Percentiles rank a stretch among this genome's conserved stretches.
These are phyloP conservation scores for Diaporthe amygdali DNA, from an alignment of 2,329 filamentous ascomycete species.

Conservation along the genomic window DNA sequence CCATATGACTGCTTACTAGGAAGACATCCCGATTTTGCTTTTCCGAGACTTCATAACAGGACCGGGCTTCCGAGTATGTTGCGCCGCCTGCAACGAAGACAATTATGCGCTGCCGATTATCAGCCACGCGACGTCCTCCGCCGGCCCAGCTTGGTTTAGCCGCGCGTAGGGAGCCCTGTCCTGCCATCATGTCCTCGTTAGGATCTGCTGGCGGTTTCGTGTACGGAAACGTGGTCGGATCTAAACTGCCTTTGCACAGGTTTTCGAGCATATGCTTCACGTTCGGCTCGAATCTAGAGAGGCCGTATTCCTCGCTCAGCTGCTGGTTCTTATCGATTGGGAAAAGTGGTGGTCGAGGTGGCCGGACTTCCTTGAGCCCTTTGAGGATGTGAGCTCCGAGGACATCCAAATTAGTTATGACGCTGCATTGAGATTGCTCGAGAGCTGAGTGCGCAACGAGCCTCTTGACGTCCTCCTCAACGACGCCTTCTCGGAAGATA, in stretches of 20 bases:
- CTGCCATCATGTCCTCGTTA: slow-evolving; percentile 60
- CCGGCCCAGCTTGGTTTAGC: slow-evolving; percentile 94
- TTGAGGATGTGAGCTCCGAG: slow-evolving; percentile 77
- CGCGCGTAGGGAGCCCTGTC: slow-evolving; percentile 80
- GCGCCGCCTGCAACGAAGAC: slow-evolving; percentile 96
- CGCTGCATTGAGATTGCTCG: slow-evolving; percentile 70
- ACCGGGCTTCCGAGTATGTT: slow-evolving; percentile 87
- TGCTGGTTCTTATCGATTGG: slow-evolving; percentile 65
- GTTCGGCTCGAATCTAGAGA: slow-evolving; percentile 86
- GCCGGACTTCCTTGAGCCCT: slow-evolving; percentile 76
- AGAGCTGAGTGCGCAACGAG: slow-evolving; percentile 84
- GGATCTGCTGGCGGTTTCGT: slow-evolving; percentile 72
- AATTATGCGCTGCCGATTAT: slow-evolving; percentile 88
- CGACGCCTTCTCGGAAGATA: slow-evolving; percentile 83
- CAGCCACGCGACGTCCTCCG: slow-evolving; percentile 71
- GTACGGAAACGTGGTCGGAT: slow-evolving; percentile 72
- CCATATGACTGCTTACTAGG: slow-evolving; percentile 89
- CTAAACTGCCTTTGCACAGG: slow-evolving; percentile 69
- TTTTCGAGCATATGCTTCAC: slow-evolving; percentile 85
- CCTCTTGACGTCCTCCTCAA: slow-evolving; percentile 82
- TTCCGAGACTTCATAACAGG: slow-evolving; percentile 85
- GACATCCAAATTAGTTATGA: slow-evolving; percentile 79
- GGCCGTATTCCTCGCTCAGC: slow-evolving; percentile 75
- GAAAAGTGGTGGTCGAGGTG: slow-evolving; percentile 72
- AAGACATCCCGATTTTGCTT: slow-evolving; percentile 81